Evolutionary conservation across 2,329 filamentous ascomycete species (phyloP).

Genomic region (Pseudonectria foliicola): DNA sequence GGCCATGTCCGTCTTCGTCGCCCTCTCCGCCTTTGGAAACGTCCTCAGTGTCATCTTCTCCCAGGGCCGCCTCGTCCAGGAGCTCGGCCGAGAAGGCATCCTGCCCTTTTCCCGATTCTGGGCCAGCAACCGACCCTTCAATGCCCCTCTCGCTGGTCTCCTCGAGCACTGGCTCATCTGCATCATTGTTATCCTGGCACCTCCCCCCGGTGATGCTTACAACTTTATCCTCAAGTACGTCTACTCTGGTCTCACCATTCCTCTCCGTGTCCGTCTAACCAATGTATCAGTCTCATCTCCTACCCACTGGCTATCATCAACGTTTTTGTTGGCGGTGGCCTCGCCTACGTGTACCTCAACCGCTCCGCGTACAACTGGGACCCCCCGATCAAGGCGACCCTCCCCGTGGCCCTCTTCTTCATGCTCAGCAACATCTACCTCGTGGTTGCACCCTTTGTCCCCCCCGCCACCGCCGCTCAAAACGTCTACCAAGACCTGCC

Average conservation of each 20-base stretch:
- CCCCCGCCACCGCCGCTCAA: conserved; percentile 39
- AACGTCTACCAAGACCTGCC: conserved; percentile 47
- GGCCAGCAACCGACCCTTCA: conserved; percentile 58
- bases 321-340: conserved; percentile 44
- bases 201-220: conserved; percentile 60
- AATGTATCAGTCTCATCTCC: conserved; percentile 45
- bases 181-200: conserved; percentile 58
- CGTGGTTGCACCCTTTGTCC: conserved; percentile 51
- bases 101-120: conserved; percentile 56
- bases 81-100: conserved; percentile 60
- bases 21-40: conserved; percentile 61
- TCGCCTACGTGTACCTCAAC: conserved; percentile 47
- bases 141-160: conserved; percentile 53
- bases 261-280: background rate
- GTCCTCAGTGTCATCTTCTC: conserved; percentile 63
- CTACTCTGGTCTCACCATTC: conserved; percentile 1
- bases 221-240: conserved; percentile 54
- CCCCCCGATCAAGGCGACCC: conserved; percentile 47
- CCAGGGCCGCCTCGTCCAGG: conserved; percentile 58
- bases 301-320: conserved; percentile 56
- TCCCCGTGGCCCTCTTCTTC: conserved; percentile 52
- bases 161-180: conserved; percentile 59
- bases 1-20: conserved; percentile 58
- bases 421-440: conserved; percentile 55
- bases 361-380: conserved; percentile 42